phyloP scores from a whole-genome alignment of 208 protist genomes.

The Acanthamoeba royreba region DNA sequence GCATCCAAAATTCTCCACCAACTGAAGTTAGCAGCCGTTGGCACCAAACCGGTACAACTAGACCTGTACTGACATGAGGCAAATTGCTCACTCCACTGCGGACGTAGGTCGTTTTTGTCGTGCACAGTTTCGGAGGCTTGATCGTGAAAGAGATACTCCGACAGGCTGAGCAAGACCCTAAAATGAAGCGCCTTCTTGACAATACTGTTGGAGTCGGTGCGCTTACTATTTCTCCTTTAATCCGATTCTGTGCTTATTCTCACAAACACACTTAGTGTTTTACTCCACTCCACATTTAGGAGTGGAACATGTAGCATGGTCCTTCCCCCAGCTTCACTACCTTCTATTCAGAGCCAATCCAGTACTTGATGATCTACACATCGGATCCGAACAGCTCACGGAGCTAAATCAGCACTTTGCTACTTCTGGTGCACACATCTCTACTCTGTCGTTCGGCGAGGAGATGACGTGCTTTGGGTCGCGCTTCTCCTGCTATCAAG shows the following conservation, averaged over 20 bases:
- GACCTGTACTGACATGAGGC: too few relatives aligned
- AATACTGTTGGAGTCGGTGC: background rate
- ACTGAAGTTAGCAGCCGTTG: background rate
- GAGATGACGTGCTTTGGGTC: background rate
- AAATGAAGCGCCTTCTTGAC: background rate
- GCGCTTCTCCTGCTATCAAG: background rate
- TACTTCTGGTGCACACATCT: background rate
- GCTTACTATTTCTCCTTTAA: background rate
- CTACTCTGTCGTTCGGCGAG: constrained; percentile 19
- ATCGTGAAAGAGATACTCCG: background rate
- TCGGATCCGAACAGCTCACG: background rate
- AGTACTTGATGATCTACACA: background rate
- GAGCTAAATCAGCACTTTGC: background rate
- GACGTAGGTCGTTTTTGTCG: background rate
- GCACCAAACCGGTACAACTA: background rate
- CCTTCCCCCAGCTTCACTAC: background rate
- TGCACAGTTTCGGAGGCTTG: background rate
- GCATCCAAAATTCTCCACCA: background rate
- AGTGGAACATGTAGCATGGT: background rate
- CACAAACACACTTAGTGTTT: background rate
- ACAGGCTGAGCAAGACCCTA: background rate
- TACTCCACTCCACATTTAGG: background rate
- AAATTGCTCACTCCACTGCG: background rate
- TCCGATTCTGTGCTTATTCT: background rate
- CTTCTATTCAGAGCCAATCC: background rate